Conservation (phyloP, 2,329 filamentous ascomycete species). For the Colletotrichum ledebouriae region DNA sequence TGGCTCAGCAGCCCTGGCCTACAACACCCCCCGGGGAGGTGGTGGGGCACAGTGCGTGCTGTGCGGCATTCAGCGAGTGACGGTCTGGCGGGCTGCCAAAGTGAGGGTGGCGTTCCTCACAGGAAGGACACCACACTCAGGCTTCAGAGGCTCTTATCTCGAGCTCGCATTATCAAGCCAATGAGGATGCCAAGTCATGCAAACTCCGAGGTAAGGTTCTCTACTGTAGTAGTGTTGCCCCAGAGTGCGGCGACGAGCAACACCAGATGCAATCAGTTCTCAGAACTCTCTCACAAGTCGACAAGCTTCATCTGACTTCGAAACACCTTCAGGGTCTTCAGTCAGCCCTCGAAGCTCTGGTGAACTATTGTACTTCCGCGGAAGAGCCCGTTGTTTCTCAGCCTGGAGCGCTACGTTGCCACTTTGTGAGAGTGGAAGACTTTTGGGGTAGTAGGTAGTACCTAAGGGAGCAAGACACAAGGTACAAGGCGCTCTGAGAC, state of each 20-base stretch:
- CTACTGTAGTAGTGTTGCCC: not conserved
- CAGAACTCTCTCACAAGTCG: slow-evolving; percentile 1
- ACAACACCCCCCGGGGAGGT: not conserved
- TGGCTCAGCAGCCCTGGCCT: slow-evolving; percentile 14
- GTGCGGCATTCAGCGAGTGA: slow-evolving; percentile 27
- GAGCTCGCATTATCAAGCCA: slow-evolving; percentile 9
- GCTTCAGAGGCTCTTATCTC: slow-evolving; percentile 28
- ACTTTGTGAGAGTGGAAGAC: no score
- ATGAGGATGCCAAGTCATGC: slow-evolving; percentile 10
- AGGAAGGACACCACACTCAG: slow-evolving; percentile 26
- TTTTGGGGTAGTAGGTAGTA: no score
- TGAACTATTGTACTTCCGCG: no score
- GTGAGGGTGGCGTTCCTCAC: slow-evolving; percentile 22
- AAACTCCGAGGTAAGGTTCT: slow-evolving; percentile 14
- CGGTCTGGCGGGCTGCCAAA: slow-evolving; percentile 18
- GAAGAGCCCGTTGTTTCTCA: no score
- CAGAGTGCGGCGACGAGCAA: slow-evolving; percentile 8
- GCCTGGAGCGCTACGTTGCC: not conserved
- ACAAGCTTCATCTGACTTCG: not conserved
- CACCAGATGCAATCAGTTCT: not conserved
- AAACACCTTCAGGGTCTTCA: no score
- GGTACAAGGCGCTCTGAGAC: not conserved
- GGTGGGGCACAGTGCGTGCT: not conserved
- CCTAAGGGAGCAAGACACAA: not conserved
- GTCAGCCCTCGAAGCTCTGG: no score